These are phyloP conservation scores for Austropuccinia psidii DNA, from an alignment of 1,284 basidiomycete species.

Conservation along the genomic window DNA sequence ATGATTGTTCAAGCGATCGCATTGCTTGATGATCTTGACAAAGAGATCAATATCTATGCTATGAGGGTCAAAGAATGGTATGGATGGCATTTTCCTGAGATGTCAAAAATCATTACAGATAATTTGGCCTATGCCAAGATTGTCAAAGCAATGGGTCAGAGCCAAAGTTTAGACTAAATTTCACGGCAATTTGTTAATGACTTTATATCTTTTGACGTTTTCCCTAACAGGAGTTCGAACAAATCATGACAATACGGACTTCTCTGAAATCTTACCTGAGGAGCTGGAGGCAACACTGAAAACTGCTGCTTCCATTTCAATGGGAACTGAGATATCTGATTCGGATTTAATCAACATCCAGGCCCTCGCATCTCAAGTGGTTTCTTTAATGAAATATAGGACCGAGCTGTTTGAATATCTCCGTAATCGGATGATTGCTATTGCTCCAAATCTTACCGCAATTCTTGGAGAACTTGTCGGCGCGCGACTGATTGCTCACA, in stretches of 20 bases:
- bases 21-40: constrained; percentile 95
- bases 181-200: background rate
- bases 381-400: constrained; percentile 88
- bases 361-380: constrained; percentile 92
- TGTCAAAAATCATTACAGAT: constrained; percentile 96
- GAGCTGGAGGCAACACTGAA: constrained; percentile 86
- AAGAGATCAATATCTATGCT: constrained; percentile 98
- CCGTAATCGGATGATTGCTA: constrained; percentile 91
- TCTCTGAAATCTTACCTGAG: constrained; percentile 84
- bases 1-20: constrained; percentile 99
- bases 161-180: background rate
- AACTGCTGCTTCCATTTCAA: constrained; percentile 87
- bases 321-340: constrained; percentile 98
- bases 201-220: constrained; percentile 28
- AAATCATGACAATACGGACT: constrained; percentile 75
- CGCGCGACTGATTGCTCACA: constrained; percentile 90
- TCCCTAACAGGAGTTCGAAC: constrained; percentile 62
- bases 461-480: constrained; percentile 95
- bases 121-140: constrained; percentile 94
- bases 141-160: constrained; percentile 53
- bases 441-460: constrained; percentile 91
- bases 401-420: constrained; percentile 89
- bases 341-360: constrained; percentile 91
- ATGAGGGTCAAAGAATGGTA: constrained; percentile 74
- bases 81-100: constrained; percentile 54